Conservation (phyloP, 768 basidiomycete species). For the Leccinum aurantiacum region DNA sequence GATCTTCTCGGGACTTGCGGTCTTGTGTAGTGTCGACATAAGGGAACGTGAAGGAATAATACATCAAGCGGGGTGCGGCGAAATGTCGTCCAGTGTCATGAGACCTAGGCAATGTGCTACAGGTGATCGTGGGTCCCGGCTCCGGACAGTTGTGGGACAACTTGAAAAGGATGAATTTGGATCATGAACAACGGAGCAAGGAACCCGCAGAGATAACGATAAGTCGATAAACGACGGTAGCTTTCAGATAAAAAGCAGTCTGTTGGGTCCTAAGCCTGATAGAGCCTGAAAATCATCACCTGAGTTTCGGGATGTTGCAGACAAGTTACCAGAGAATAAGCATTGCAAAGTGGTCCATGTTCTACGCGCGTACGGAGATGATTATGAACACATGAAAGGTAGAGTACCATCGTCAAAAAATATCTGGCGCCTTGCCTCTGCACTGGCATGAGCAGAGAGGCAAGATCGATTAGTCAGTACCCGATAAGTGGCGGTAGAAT, state of each 20-base stretch:
- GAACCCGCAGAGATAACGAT: neutral
- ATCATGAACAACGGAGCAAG: neutral
- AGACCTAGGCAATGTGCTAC: neutral
- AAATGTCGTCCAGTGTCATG: neutral
- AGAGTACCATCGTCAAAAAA: constrained; percentile 5
- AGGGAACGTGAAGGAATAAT: neutral
- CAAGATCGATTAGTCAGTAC: constrained; percentile 15
- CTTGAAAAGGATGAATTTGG: neutral
- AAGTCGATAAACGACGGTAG: neutral
- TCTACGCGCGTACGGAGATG: constrained; percentile 9
- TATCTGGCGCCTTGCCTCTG: constrained; percentile 5
- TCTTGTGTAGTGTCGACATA: constrained; percentile 9
- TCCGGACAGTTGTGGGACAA: constrained; percentile 9
- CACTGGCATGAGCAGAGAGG: neutral
- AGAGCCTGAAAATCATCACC: neutral
- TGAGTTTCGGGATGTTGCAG: neutral
- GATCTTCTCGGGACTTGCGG: constrained; percentile 11
- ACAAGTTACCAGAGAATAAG: neutral
- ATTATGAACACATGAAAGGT: constrained; percentile 20
- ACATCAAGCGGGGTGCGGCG: neutral
- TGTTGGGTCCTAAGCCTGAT: neutral
- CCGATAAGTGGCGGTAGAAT: constrained; percentile 6
- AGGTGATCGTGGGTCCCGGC: constrained; percentile 7
- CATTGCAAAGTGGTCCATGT: constrained; percentile 5
- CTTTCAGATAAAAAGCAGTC: constrained; percentile 5